Conservation (phyloP, 768 basidiomycete genomes). For the Boletus rubropictus region DNA sequence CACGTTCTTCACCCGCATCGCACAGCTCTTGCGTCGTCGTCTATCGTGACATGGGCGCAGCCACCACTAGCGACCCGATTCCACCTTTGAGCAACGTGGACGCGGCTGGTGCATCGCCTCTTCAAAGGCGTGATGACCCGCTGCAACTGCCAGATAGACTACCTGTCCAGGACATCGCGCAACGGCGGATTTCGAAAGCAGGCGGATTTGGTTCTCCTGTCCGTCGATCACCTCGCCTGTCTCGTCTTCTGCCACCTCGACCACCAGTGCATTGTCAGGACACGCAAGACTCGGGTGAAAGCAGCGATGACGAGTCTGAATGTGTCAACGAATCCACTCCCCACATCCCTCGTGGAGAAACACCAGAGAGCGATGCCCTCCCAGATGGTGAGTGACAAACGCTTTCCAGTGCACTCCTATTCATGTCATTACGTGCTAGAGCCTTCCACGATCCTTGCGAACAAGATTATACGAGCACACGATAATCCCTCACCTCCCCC, state of each 20-base stretch:
- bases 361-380: conserved; percentile 43
- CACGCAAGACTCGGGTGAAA: conserved; percentile 16
- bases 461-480: conserved; percentile 59
- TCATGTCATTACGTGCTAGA: conserved; percentile 35
- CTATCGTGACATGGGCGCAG: conserved; percentile 16
- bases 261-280: conserved; percentile 14
- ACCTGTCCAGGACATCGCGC: conserved; percentile 32
- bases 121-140: conserved; percentile 47
- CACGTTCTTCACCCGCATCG: neutral
- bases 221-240: conserved; percentile 49
- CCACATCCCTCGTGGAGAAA: conserved; percentile 36
- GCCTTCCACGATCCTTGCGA: conserved; percentile 63
- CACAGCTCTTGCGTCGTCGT: neutral
- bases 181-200: conserved; percentile 26
- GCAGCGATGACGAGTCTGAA: conserved; percentile 31
- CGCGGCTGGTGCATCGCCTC: conserved; percentile 37
- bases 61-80: conserved; percentile 23
- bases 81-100: conserved; percentile 34
- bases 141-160: conserved; percentile 49
- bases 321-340: conserved; percentile 20
- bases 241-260: conserved; percentile 32
- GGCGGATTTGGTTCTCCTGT: conserved; percentile 29
- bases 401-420: conserved; percentile 2
- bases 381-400: conserved; percentile 37
- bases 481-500: conserved; percentile 75